Percentiles rank a stretch among this genome's conserved stretches.
phyloP scores from a whole-genome alignment of 2,329 filamentous ascomycete species.

The Aureobasidium lini region DNA sequence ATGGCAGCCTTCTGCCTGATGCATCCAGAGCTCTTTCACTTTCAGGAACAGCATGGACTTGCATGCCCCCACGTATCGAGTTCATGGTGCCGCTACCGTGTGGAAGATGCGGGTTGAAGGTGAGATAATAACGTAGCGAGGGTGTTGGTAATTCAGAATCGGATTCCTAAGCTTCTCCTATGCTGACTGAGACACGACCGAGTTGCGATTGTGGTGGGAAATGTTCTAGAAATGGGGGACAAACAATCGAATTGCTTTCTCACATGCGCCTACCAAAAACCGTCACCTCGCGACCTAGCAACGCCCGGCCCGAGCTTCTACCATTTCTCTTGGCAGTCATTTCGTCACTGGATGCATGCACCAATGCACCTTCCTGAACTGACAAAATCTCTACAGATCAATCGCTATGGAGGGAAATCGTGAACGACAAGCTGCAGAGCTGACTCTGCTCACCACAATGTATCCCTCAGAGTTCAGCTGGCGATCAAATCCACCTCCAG shows the following conservation, averaged over 20 bases:
- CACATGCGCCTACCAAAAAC: not conserved
- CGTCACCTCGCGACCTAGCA: constrained; percentile 8
- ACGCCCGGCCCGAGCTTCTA: constrained; percentile 4
- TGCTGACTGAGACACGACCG: not conserved
- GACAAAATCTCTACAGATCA: not conserved
- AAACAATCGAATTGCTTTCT: not conserved
- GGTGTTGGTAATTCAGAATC: not conserved
- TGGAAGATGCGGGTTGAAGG: not conserved
- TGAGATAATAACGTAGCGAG: not conserved
- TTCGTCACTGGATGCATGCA: not conserved
- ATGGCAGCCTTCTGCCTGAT: constrained; percentile 53
- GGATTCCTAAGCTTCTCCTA: not conserved
- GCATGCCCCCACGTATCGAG: constrained; percentile 39
- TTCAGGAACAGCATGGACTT: constrained; percentile 58
- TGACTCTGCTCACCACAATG: constrained; percentile 16
- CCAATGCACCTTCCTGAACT: not conserved
- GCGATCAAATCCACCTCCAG: constrained; percentile 7
- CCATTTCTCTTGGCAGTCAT: not conserved
- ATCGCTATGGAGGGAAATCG: constrained; percentile 10
- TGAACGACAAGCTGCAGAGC: constrained; percentile 15
- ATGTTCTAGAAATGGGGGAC: not conserved
- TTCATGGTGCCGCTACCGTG: constrained; percentile 8
- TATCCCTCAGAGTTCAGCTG: constrained; percentile 19
- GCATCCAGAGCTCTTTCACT: constrained; percentile 54
- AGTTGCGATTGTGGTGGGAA: not conserved